Percentiles rank a stretch among this genome's conserved stretches.
These are phyloP conservation scores for Desmodesmus armatus DNA, from an alignment of 139 green algal species.

Conservation along the genomic window DNA sequence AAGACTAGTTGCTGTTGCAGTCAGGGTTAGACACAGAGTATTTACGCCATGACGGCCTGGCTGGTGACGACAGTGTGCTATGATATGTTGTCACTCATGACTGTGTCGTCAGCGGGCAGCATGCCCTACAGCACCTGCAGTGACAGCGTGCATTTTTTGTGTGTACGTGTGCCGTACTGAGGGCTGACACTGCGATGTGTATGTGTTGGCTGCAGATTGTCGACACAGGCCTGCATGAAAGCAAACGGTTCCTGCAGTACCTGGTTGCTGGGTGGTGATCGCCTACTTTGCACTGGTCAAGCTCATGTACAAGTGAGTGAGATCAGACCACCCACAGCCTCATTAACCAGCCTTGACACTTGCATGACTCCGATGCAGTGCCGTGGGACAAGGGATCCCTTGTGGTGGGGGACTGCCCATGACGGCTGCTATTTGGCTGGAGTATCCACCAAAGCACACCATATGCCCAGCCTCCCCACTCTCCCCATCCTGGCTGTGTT, in stretches of 20 bases:
- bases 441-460: background rate
- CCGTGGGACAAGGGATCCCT: no score
- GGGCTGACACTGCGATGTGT: background rate
- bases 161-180: background rate
- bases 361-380: no score
- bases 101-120: background rate
- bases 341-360: no score
- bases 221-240: conserved; percentile 44
- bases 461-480: background rate
- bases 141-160: background rate
- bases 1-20: background rate
- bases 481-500: background rate
- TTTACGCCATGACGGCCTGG: background rate
- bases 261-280: conserved; percentile 52
- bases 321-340: no score
- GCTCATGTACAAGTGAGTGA: conserved; percentile 52
- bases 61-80: no score
- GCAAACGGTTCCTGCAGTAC: conserved; percentile 49
- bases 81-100: background rate
- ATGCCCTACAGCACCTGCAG: background rate
- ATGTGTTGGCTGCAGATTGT: background rate
- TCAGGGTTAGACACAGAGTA: background rate
- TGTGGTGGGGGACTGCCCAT: background rate
- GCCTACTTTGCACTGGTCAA: conserved; percentile 59
- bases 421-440: background rate